phyloP scores from a whole-genome alignment of 352 stramenopile species.

The Phytophthora quininea region DNA sequence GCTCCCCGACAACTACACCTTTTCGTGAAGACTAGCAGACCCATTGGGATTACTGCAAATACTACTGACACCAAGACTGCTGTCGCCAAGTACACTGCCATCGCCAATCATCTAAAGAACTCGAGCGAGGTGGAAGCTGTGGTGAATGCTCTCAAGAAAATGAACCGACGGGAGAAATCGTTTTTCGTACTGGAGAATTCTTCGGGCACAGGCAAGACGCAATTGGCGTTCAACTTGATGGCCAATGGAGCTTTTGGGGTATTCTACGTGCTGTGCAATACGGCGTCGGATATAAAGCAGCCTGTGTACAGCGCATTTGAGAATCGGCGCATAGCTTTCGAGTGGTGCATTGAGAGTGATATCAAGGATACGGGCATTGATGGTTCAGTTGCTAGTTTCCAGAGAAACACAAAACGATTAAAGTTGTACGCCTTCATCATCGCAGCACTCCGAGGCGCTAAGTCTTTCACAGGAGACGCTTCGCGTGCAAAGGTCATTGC shows the following conservation, averaged over 20 bases:
- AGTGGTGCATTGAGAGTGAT: background rate
- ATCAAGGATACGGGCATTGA: background rate
- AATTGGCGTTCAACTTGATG: background rate
- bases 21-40: too few relatives aligned
- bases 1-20: too few relatives aligned
- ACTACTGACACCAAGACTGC: too few relatives aligned
- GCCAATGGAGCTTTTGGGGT: background rate
- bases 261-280: background rate
- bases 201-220: background rate
- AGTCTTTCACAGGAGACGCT: background rate
- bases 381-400: background rate
- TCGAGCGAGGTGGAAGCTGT: background rate
- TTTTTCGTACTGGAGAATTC: background rate
- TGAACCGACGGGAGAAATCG: background rate
- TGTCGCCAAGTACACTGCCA: too few relatives aligned
- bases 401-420: background rate
- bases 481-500: background rate
- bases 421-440: constrained; percentile 2
- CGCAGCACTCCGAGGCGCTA: background rate
- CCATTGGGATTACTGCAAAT: too few relatives aligned
- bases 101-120: background rate
- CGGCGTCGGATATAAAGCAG: background rate
- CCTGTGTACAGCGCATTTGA: background rate
- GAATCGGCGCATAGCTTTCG: background rate
- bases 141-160: background rate